Conservation (phyloP, 257 asterid genomes). For the Lavandula angustifolia region DNA sequence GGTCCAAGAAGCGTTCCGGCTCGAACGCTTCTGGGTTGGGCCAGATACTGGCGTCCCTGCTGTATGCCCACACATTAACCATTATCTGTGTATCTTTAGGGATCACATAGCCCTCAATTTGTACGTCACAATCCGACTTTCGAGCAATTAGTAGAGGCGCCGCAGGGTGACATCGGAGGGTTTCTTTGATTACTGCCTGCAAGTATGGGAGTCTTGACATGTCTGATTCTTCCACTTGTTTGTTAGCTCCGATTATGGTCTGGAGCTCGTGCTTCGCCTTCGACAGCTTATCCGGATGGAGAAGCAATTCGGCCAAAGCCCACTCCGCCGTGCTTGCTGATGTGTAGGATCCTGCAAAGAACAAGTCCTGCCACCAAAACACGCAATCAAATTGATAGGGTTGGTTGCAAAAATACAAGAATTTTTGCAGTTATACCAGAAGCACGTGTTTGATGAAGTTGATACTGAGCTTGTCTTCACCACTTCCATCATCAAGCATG, state of each 20-base stretch:
- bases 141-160: neutral
- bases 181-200: neutral
- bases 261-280: constrained; percentile 11
- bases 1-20: neutral
- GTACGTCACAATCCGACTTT: neutral
- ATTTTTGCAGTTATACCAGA: neutral
- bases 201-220: constrained; percentile 26
- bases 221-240: constrained; percentile 31
- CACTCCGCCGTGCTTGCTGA: neutral
- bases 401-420: neutral
- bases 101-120: neutral
- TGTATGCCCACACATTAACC: constrained; percentile 11
- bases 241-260: neutral
- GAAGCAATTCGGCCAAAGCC: neutral
- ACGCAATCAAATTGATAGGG: neutral
- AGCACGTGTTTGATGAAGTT: constrained; percentile 22
- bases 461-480: neutral
- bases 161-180: neutral
- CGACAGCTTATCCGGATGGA: neutral
- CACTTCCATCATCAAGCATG: constrained; percentile 15
- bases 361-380: neutral
- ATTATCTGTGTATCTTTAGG: constrained; percentile 15
- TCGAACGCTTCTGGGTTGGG: neutral
- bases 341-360: neutral
- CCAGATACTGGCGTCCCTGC: constrained; percentile 25